Evolutionary conservation across 768 basidiomycete genomes (phyloP).

Genomic region (Chlorophyllum brunneum): DNA sequence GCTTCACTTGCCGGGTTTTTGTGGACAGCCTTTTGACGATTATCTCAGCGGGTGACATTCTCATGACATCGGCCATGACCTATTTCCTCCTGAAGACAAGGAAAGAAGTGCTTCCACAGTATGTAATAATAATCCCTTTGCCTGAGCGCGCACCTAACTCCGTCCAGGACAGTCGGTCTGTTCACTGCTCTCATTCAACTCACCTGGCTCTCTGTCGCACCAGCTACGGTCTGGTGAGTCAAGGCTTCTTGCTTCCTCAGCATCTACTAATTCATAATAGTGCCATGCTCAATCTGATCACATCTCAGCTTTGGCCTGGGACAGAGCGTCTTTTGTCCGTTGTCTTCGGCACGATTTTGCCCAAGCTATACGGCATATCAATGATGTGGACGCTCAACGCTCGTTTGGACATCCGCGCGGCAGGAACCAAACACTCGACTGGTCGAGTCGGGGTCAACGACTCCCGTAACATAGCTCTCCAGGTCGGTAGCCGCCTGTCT

Average conservation of each 20-base stretch:
- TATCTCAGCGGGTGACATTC: conserved; percentile 25
- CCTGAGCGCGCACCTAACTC: background rate
- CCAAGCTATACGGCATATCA: conserved; percentile 22
- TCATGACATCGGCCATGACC: conserved; percentile 23
- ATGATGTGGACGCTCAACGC: conserved; percentile 14
- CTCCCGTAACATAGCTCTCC: background rate
- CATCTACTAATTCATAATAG: conserved; percentile 12
- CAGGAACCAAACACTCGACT: background rate
- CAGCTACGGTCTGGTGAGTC: conserved; percentile 30
- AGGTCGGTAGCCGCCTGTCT: background rate
- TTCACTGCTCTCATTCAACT: conserved; percentile 28
- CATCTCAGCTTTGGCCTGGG: conserved; percentile 27
- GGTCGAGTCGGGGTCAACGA: background rate
- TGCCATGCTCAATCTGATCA: conserved; percentile 31
- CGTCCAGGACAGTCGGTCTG: conserved; percentile 22
- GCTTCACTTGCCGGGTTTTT: background rate
- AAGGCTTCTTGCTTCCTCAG: background rate
- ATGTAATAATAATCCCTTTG: background rate
- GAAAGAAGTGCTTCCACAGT: conserved; percentile 28
- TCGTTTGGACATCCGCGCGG: conserved; percentile 1
- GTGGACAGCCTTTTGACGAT: background rate
- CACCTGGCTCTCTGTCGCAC: conserved; percentile 29
- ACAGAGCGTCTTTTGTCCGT: conserved; percentile 23
- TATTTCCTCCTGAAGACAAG: conserved; percentile 26
- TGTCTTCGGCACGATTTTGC: conserved; percentile 26